phyloP scores from a whole-genome alignment of 225 moss, liverwort and hornwort genomes.

The Pseudoscleropodium purum region DNA sequence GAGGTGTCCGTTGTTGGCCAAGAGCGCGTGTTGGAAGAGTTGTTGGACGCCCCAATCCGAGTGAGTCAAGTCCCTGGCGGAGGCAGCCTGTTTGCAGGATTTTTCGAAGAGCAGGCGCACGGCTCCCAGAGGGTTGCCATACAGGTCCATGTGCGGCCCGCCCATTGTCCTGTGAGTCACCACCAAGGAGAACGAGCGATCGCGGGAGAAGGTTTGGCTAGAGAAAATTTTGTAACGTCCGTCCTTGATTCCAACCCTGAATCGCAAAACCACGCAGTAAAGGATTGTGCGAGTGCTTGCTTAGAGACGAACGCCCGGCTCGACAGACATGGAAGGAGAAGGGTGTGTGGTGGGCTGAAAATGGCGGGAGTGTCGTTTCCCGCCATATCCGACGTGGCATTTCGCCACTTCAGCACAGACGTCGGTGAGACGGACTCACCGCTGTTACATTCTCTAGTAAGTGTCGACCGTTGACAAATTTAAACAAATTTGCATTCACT shows the following conservation, averaged over 20 bases:
- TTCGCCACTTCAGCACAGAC: background rate
- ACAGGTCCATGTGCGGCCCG: slow-evolving; percentile 63
- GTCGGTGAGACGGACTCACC: background rate
- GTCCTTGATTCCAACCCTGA: background rate
- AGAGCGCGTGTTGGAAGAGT: slow-evolving; percentile 51
- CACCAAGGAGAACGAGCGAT: background rate
- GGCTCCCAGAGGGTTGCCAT: slow-evolving; percentile 77
- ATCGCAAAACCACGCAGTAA: background rate
- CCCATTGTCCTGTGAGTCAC: slow-evolving; percentile 12
- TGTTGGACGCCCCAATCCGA: slow-evolving; percentile 87
- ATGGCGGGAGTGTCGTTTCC: slow-evolving; percentile 18
- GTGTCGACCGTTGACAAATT: background rate
- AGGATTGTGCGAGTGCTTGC: background rate
- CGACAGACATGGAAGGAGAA: background rate
- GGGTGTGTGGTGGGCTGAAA: background rate
- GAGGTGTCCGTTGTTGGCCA: slow-evolving; percentile 23
- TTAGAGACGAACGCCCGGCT: too few relatives aligned
- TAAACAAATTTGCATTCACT: too few relatives aligned
- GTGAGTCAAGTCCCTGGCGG: slow-evolving; percentile 23
- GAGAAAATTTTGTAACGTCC: background rate
- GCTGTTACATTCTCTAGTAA: background rate
- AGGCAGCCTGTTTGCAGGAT: slow-evolving; percentile 25
- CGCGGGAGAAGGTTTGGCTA: background rate
- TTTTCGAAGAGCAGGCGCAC: slow-evolving; percentile 69
- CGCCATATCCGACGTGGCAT: slow-evolving; percentile 8